Evolutionary conservation across 2,329 filamentous ascomycete species (phyloP).

Genomic region (Erysiphe pulchra): DNA sequence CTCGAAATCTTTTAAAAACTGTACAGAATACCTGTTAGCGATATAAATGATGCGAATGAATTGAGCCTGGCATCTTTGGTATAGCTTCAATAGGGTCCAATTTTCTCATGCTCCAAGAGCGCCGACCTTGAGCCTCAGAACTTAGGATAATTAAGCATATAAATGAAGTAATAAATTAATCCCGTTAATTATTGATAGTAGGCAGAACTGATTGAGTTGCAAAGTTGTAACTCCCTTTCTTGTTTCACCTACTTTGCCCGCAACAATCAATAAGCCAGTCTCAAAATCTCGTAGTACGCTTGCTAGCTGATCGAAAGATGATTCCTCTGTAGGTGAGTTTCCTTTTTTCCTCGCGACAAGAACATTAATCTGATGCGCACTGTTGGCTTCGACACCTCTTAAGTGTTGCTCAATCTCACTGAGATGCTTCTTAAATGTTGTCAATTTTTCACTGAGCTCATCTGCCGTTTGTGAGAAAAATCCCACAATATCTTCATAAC

Average conservation of each 20-base stretch:
- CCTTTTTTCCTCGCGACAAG: slow-evolving; percentile 19
- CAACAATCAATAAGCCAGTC: slow-evolving; percentile 35
- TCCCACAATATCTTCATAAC: slow-evolving; percentile 31
- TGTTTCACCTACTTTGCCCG: slow-evolving; percentile 29
- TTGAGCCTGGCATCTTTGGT: no score
- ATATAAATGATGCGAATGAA: no score
- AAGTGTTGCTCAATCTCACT: slow-evolving; percentile 40
- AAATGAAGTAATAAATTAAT: neutral
- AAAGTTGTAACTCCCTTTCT: slow-evolving; percentile 35
- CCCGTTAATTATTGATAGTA: neutral
- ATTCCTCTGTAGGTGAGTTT: slow-evolving; percentile 15
- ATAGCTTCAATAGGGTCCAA: no score
- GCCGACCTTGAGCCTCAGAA: no score
- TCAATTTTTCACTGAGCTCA: slow-evolving; percentile 31
- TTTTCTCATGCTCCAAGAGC: no score
- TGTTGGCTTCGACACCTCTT: slow-evolving; percentile 31
- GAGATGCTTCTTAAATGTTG: slow-evolving; percentile 29
- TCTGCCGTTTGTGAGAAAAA: slow-evolving; percentile 37
- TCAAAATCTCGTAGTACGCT: slow-evolving; percentile 38
- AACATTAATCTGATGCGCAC: slow-evolving; percentile 33
- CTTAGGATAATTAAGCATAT: no score
- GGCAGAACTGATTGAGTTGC: slow-evolving; percentile 18
- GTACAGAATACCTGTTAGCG: no score
- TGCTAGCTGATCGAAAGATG: slow-evolving; percentile 25
- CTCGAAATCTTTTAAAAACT: no score